Base-by-base conservation (phyloP, 1,284 basidiomycete species). In the Tilletiaria anomala region DNA sequence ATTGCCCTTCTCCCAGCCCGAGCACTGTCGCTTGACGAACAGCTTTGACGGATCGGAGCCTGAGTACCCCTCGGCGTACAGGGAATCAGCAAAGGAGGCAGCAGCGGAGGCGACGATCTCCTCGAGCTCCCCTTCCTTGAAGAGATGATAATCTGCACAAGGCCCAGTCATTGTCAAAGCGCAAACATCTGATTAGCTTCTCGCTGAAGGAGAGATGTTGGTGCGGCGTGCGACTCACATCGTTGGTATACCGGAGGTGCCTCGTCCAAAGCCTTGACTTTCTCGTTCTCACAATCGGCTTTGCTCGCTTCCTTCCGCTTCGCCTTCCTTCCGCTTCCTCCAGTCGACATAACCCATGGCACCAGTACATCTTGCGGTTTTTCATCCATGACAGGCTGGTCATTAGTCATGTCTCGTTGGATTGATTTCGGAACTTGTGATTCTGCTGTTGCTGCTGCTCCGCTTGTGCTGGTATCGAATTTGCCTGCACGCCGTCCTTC, bases 1-100 rank as follows among this genome's bases (percentile, higher is more conserved):
- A 37, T 66, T 66, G 8, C 63, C 63, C 15, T 53, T 44, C 38
- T 66, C 63, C 63, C 63, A 66, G 2, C 63, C 63, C 15, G 52
- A 44, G 14, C 51, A 48, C 32, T 64, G 51, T 5, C 52, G 35
- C 5, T 44, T 18, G 19, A 29, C 26, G n/a, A 8, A 29, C 26
- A 29, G 10, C 26, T n/a, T n/a, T n/a, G n/a, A n/a, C n/a, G n/a
- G n/a, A n/a, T n/a, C 26, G 26, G 10, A 8, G 26, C 26, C n/a
- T n/a, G 10, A 8, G 26, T 8, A 8, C 8, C 26, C 26, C 26
- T 8, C 26, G 10, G 26, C 26, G n/a, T 29, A 29, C 26, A 8
- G 10, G 10, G 26, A 29, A n/a, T 33, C 24, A 12, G 43, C 40
- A 38, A 59, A 47, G 14, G 24, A 38, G 0, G 33, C 39, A 3